Conservation (phyloP, 257 asterid species). For the Salvia splendens region DNA sequence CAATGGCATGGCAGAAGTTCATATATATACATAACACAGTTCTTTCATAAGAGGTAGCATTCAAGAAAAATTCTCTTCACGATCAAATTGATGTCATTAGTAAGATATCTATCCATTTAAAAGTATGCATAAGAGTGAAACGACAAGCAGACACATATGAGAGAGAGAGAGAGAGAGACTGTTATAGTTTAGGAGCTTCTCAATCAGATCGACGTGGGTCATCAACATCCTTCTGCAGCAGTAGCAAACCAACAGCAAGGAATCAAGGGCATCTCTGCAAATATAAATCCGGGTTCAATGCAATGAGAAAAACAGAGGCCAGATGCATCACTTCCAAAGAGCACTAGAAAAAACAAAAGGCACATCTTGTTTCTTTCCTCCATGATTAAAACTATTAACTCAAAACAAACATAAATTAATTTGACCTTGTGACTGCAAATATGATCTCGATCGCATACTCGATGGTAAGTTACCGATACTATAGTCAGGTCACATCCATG, state of each 20-base stretch:
- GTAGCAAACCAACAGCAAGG: conserved; percentile 78
- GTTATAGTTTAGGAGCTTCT: conserved; percentile 96
- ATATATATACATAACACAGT: no score
- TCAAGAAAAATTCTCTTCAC: neutral
- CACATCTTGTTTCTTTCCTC: no score
- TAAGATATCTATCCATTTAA: neutral
- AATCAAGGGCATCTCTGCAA: conserved; percentile 94
- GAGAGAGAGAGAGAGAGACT: conserved; percentile 52
- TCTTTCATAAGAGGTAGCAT: neutral
- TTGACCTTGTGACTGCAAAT: neutral
- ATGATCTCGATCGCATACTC: neutral
- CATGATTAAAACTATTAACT: no score
- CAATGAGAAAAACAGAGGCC: conserved; percentile 8
- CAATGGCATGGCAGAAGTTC: neutral
- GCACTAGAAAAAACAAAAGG: no score
- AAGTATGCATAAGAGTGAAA: no score
- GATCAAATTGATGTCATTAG: neutral
- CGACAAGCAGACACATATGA: neutral
- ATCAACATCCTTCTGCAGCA: conserved; percentile 97
- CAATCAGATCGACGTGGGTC: conserved; percentile 99
- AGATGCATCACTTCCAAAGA: neutral
- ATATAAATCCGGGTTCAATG: conserved; percentile 15
- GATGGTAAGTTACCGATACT: neutral
- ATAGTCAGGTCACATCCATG: neutral
- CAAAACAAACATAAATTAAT: neutral